Base-by-base conservation (phyloP, 148 eudicot species). In the Polygonum aviculare region DNA sequence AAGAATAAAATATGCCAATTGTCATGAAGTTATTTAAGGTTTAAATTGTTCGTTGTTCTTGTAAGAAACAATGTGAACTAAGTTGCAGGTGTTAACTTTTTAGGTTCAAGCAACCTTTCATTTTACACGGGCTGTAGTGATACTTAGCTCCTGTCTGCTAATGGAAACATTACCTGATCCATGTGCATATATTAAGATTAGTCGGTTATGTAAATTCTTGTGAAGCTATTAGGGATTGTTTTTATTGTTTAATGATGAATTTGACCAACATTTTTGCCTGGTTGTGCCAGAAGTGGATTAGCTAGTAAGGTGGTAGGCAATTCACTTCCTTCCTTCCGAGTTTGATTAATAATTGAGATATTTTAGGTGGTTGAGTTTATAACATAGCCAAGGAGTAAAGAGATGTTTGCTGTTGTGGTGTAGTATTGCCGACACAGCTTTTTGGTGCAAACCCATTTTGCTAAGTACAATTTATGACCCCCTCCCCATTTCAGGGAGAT, bases 401-500 rank as follows among this genome's bases (percentile, higher is more conserved):
- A 45, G 7, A 7, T 45, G 12, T 45, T 12, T 18, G 55, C 55
- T 15, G 21, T 51, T 12, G 12, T 14, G 18, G n/a, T 6, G 6
- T 14, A 4, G 16, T 5, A 16, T 26, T 26, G 31, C 31, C 3
- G 48, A 51, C 15, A 51, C n/a, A 52, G 59, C 31, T 26, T 16
- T 52, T 18, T 52, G 19, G 16, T 52, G 6, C 5, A 52, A 12
- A 12, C 33, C 9, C 71, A 65, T 65, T 65, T 21, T 65, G 26
- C 33, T 48, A 12, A 52, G 39, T 65, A 12, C 7, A 31, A 16
- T 44, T 19, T 36, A 51, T 18, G 49, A 18, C 1, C 59, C 59
- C 38, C 16, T 26, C 12, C 47, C 16, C 62, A 59, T 51, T 82
- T 79, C 86, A 92, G 98, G 87, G 98, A 94, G 83, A 94, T 94